phyloP scores from a whole-genome alignment of 805 yeast genomes.

The Ascoidea tarda region DNA sequence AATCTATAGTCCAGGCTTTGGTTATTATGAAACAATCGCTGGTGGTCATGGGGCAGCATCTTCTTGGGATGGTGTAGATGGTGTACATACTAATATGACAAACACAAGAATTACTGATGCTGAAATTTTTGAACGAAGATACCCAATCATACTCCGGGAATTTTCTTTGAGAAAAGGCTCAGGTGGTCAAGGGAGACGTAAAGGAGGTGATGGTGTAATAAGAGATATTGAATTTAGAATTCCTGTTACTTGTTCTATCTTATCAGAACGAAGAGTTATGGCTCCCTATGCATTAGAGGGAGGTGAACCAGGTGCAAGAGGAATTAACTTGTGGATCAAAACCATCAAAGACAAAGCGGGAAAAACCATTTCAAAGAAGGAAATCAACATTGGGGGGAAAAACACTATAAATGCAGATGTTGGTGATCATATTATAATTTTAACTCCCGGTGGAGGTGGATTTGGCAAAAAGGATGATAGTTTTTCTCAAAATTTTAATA shows the following conservation, averaged over 20 bases:
- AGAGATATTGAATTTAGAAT: constrained; percentile 73
- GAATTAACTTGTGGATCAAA: constrained; percentile 43
- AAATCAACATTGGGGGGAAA: constrained; percentile 54
- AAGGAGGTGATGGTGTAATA: constrained; percentile 79
- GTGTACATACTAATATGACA: constrained; percentile 91
- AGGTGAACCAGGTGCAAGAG: constrained; percentile 65
- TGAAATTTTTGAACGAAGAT: constrained; percentile 77
- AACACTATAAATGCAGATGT: constrained; percentile 38
- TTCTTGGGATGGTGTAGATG: constrained; percentile 74
- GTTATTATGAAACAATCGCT: constrained; percentile 88
- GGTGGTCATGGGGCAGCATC: constrained; percentile 94
- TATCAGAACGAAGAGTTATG: constrained; percentile 72
- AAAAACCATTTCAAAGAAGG: constrained; percentile 19
- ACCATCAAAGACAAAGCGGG: constrained; percentile 16
- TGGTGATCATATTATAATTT: constrained; percentile 56
- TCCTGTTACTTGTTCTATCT: constrained; percentile 62
- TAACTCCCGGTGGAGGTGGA: constrained; percentile 85
- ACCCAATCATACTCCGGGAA: constrained; percentile 67
- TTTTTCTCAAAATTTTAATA: not conserved
- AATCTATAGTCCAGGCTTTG: constrained; percentile 51
- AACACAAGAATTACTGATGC: constrained; percentile 88
- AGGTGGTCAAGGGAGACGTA: constrained; percentile 64
- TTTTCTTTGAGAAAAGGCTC: constrained; percentile 58
- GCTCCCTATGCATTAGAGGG: constrained; percentile 84
- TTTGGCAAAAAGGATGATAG: constrained; percentile 29